Conservation (phyloP, 441 rosid species). For the Populus hybrid region DNA sequence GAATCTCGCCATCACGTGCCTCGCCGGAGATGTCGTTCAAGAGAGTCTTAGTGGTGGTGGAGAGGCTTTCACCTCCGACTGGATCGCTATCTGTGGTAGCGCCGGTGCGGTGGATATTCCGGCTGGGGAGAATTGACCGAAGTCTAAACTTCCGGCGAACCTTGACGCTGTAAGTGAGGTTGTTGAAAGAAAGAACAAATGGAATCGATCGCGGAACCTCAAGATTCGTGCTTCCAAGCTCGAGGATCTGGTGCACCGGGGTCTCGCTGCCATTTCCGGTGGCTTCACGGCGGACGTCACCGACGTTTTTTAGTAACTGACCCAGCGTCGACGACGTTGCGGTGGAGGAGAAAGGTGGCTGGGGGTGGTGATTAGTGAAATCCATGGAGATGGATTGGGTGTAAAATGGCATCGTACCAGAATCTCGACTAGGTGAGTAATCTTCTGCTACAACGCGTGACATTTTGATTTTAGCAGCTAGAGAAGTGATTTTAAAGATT, state of each 20-base stretch:
- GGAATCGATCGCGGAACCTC: conserved; percentile 50
- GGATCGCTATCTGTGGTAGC: conserved; percentile 34
- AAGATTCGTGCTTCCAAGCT: conserved; percentile 30
- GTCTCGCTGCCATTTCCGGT: conserved; percentile 72
- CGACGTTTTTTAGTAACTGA: conserved; percentile 67
- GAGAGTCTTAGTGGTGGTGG: conserved; percentile 63
- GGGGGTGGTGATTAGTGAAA: conserved; percentile 12
- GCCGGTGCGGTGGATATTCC: conserved; percentile 5
- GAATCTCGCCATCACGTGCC: conserved; percentile 78
- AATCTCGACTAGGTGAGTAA: conserved; percentile 11
- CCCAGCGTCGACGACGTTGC: conserved; percentile 53
- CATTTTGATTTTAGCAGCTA: conserved; percentile 26
- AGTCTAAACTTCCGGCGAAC: conserved; percentile 43
- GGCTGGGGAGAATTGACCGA: conserved; percentile 21
- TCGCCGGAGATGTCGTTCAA: conserved; percentile 77
- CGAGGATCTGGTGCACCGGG: conserved; percentile 59
- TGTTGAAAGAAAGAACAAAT: conserved; percentile 67
- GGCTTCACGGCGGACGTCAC: conserved; percentile 57
- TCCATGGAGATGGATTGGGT: conserved; percentile 27
- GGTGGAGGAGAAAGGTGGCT: not conserved
- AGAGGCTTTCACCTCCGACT: conserved; percentile 36
- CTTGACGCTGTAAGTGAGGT: conserved; percentile 68
- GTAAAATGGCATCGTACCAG: conserved; percentile 29
- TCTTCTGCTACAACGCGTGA: conserved; percentile 59
- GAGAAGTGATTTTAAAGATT: not conserved